phyloP scores from a whole-genome alignment of 805 yeast genomes.

The Tetrapisispora phaffii region DNA sequence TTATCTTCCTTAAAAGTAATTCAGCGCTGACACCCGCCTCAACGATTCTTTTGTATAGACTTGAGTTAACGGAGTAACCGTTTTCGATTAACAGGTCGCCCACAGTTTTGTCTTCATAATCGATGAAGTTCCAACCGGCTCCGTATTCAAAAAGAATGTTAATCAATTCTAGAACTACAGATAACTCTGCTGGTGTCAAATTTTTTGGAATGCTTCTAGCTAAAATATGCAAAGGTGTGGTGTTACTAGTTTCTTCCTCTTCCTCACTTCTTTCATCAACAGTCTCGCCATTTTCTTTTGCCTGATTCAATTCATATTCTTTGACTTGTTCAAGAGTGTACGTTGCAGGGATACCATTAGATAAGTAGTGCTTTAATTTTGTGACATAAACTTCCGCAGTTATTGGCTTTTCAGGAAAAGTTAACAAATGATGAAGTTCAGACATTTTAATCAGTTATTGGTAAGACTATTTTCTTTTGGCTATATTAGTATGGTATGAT shows the following conservation, averaged over 20 bases:
- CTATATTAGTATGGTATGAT: no score
- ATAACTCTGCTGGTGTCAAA: constrained; percentile 33
- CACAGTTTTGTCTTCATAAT: constrained; percentile 64
- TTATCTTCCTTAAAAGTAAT: constrained; percentile 60
- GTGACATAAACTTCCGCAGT: constrained; percentile 33
- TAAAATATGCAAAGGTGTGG: constrained; percentile 72
- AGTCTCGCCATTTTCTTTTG: constrained; percentile 3
- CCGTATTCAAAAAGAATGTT: constrained; percentile 68
- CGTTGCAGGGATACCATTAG: constrained; percentile 70
- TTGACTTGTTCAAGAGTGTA: constrained; percentile 71
- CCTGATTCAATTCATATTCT: constrained; percentile 38
- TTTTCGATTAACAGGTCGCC: constrained; percentile 67
- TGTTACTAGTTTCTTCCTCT: constrained; percentile 40
- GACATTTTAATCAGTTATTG: constrained; percentile 37
- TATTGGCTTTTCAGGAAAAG: constrained; percentile 44
- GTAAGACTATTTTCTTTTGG: no score
- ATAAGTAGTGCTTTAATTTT: constrained; percentile 38
- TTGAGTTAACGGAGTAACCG: constrained; percentile 31
- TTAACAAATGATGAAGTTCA: constrained; percentile 59
- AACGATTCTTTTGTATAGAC: constrained; percentile 43
- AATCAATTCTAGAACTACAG: constrained; percentile 45
- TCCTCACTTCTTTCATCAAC: constrained; percentile 18
- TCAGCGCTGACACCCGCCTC: constrained; percentile 91
- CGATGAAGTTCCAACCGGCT: constrained; percentile 84
- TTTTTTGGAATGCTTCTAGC: constrained; percentile 39